Evolutionary conservation across 495 filamentous ascomycete species (phyloP).

Genomic region (Neurospora hispaniola): DNA sequence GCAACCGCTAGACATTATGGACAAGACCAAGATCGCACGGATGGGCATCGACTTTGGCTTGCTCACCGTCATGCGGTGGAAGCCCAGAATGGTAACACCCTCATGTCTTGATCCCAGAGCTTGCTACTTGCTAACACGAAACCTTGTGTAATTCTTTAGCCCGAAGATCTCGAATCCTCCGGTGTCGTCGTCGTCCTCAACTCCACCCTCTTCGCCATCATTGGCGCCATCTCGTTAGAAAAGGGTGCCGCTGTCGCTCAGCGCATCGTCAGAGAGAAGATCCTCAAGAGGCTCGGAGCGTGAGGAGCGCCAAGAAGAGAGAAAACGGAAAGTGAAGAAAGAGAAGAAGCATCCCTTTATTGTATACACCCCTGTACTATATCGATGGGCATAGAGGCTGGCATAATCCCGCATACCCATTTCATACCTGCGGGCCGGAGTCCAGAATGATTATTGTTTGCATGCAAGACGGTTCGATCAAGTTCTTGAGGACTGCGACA

Average conservation of each 20-base stretch:
- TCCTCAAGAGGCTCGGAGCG: constrained; percentile 42
- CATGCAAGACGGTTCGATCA: neutral
- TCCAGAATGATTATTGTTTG: constrained; percentile 1
- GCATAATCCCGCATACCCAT: neutral
- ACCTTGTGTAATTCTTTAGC: constrained; percentile 36
- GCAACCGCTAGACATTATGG: constrained; percentile 45
- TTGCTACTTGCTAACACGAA: constrained; percentile 10
- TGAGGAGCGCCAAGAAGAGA: constrained; percentile 14
- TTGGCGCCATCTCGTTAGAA: constrained; percentile 80
- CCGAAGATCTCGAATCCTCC: constrained; percentile 55
- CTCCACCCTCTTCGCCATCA: constrained; percentile 70
- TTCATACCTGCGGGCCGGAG: neutral
- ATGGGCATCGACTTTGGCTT: constrained; percentile 63
- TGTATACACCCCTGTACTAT: constrained; percentile 1
- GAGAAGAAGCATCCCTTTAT: neutral
- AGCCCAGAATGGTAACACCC: constrained; percentile 56
- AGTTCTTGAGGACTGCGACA: neutral
- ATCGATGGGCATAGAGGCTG: neutral
- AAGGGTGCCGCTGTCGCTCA: constrained; percentile 72
- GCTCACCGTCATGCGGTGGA: constrained; percentile 70
- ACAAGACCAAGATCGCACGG: constrained; percentile 48
- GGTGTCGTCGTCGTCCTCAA: constrained; percentile 62
- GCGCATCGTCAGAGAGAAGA: constrained; percentile 61
- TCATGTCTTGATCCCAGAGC: neutral
- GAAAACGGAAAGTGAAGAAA: constrained; percentile 17